Base-by-base conservation (phyloP, 2,329 filamentous ascomycete species). In the Cladophialophora chaetospira region DNA sequence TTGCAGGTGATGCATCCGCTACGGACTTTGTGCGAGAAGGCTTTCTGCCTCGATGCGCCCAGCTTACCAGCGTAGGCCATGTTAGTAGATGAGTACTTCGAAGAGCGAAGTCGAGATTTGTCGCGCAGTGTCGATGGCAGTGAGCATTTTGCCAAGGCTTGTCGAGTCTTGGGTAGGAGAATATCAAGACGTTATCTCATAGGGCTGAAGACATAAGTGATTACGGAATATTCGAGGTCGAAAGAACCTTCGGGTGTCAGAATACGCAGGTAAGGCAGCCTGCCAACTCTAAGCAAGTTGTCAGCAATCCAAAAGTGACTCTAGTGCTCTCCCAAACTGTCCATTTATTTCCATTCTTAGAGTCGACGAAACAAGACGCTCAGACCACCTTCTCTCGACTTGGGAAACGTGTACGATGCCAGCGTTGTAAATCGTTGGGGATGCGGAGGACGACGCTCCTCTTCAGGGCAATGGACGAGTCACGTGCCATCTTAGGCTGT, bases 1-100 rank as follows among this genome's bases (percentile, higher is more conserved):
- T 72, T 72, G 57, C 73, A 75, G 62, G 70, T 72, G 55, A 68
- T 68, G 60, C 73, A 76, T 47, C 73, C 73, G 62, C 65, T 69
- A 42, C 72, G 71, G 60, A 59, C 52, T 10, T 59, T 59, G 29
- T 48, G 52, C 15, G 52, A 47, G 31, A 54, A 47, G 9, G 43
- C 51, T 35, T 40, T 40, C 31, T 21, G 9, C 23, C 43, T 42
- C 4, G 23, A 13, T 4, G 35, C 17, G 25, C 17, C 10, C 8
- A 21, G 21, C 28, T 26, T 50, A 5, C n/a, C 13, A 11, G 25
- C 5, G 40, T 6, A 9, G 17, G 21, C 21, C 13, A 15, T 26
- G 13, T 9, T 26, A 5, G 21, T 21, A 2, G 40, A 23, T 17
- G 23, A 5, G 13, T 8, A 13, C 21, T 26, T 19, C 23, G 17